Conservation (phyloP, 2,329 filamentous ascomycete species). For the Fusarium sp. region DNA sequence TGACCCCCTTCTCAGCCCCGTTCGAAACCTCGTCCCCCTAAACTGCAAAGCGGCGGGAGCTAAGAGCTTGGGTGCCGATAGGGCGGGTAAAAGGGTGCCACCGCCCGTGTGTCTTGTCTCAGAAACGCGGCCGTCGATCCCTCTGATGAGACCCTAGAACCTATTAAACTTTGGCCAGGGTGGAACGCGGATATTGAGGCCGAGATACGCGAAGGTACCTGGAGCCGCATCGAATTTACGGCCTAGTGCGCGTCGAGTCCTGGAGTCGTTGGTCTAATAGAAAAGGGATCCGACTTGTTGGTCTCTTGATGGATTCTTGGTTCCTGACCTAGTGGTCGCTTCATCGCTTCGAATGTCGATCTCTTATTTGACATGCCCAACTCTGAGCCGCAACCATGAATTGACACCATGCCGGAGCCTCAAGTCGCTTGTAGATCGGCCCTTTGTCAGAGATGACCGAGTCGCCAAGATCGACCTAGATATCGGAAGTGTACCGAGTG, state of each 20-base stretch:
- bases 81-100: background rate
- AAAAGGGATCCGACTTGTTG: background rate
- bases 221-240: constrained; percentile 2
- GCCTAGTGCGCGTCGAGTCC: background rate
- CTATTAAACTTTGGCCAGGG: background rate
- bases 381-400: background rate
- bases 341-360: background rate
- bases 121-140: constrained; percentile 1
- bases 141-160: background rate
- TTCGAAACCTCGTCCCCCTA: background rate
- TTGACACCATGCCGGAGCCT: background rate
- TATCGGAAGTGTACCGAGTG: background rate
- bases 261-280: background rate
- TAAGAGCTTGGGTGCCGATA: background rate
- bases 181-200: constrained; percentile 1
- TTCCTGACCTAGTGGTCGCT: background rate
- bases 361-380: background rate
- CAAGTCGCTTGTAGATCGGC: background rate
- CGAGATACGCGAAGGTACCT: constrained; percentile 6
- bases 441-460: background rate
- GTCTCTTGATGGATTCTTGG: background rate
- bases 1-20: background rate
- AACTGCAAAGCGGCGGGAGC: constrained; percentile 3
- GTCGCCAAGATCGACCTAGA: background rate
- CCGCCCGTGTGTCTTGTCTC: background rate